phyloP scores from a whole-genome alignment of 306 rosid species.

The Glycine tomentella region DNA sequence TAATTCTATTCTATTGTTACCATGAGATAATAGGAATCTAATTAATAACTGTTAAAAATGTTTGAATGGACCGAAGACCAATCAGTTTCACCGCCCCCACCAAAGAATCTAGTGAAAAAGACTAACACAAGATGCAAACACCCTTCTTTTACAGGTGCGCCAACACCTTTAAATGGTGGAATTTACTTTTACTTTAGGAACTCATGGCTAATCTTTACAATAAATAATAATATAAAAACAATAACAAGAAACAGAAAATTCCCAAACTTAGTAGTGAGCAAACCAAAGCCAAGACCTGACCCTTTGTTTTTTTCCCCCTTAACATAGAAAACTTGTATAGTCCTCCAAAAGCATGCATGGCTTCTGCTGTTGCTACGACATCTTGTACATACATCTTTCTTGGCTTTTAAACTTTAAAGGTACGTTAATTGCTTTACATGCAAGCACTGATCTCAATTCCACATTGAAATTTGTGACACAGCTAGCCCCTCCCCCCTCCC shows the following conservation, averaged over 20 bases:
- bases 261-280: slow-evolving; percentile 51
- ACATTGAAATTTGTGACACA: slow-evolving; percentile 46
- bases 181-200: slow-evolving; percentile 67
- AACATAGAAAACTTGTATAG: slow-evolving; percentile 41
- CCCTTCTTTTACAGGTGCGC: slow-evolving; percentile 64
- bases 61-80: slow-evolving; percentile 67
- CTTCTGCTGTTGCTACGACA: slow-evolving; percentile 37
- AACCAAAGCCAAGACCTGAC: slow-evolving; percentile 53
- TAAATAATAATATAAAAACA: slow-evolving; percentile 15
- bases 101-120: slow-evolving; percentile 68
- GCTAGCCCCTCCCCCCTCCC: background rate
- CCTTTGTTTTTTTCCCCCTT: slow-evolving; percentile 6
- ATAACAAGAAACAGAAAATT: slow-evolving; percentile 17
- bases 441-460: slow-evolving; percentile 45
- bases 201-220: slow-evolving; percentile 58
- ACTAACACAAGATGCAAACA: slow-evolving; percentile 61
- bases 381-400: slow-evolving; percentile 37
- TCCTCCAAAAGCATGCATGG: slow-evolving; percentile 55
- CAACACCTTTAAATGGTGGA: slow-evolving; percentile 68
- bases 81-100: slow-evolving; percentile 51
- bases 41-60: slow-evolving; percentile 40
- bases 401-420: slow-evolving; percentile 44
- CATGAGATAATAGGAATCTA: slow-evolving; percentile 49
- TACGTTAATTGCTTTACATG: slow-evolving; percentile 55
- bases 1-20: slow-evolving; percentile 13